Evolutionary conservation across 2,329 filamentous ascomycete species (phyloP), one percentile per base, ranked within the genome.

Genomic region (Polychaeton citri): DNA sequence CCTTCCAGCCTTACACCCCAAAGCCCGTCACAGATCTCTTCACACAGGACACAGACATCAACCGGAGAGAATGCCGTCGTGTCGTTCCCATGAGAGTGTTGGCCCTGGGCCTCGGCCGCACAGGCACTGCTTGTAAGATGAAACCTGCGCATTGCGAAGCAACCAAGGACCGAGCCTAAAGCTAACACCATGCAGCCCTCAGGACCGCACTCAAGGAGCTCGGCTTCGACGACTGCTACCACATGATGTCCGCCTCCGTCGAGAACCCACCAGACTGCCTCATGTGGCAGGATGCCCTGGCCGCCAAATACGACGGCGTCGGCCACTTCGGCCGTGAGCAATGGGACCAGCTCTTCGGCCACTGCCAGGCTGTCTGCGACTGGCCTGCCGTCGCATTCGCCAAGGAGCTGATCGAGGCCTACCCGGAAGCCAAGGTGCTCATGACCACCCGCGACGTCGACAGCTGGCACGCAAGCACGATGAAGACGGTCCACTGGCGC

Each of bases 1-100:
- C 56, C 10, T 58, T 56, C 44, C 54, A 54, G 52, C 54, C 55
- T 19, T 62, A 61, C 48, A 61, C 59, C 18, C 56, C 58, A 10
- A 63, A 66, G 49, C 72, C 72, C 16, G 52, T 67, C 28, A 74
- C 72, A 35, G 71, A 75, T 53, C 61, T 75, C 52, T 74, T 79
- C 59, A 81, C 76, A 35, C 35, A 40, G 30, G 61, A 56, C 44
- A 80, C 75, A 30, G 72, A 75, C 51, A 79, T 83, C 55, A 74
- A 84, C 58, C 66, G 74, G 34, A 66, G 74, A 45, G 62, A 75
- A 63, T 77, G 75, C 56, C 69, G 66, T 40, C 74, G 79, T 38
- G 71, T 65, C 20, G 76, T 81, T 35, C 79, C 79, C 21, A 83
- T 84, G 79, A 74, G 74, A 53, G 74, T 84, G 32, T 71, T 84